Conservation (phyloP, 176 grass and related monocot species). For the Avena atlantica region DNA sequence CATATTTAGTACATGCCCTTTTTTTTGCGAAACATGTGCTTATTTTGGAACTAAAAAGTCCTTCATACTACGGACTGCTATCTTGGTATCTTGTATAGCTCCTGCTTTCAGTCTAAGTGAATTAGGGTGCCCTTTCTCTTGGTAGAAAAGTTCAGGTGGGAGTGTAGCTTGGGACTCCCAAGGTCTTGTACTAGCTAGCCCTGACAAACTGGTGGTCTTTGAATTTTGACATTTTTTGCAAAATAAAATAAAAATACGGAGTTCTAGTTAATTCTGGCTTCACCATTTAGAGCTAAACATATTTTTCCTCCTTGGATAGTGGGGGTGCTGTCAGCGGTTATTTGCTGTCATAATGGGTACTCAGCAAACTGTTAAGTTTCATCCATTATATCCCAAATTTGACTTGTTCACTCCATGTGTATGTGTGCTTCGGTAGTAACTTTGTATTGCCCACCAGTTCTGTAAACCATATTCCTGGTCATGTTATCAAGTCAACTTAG, state of each 20-base stretch:
- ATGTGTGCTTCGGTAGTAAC: background rate
- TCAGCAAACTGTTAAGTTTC: background rate
- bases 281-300: conserved; percentile 13
- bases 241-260: background rate
- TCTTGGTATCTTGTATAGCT: background rate
- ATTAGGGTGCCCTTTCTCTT: background rate
- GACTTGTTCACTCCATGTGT: background rate
- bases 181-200: background rate
- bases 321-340: background rate
- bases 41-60: conserved; percentile 16
- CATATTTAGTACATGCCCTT: conserved; percentile 19
- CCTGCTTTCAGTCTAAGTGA: background rate
- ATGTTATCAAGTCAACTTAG: conserved; percentile 39
- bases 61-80: background rate
- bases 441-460: background rate
- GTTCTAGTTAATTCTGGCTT: background rate
- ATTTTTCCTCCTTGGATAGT: conserved; percentile 20
- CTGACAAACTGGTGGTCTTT: background rate
- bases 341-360: background rate
- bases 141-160: background rate
- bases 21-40: conserved; percentile 8
- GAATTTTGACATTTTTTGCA: background rate
- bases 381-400: background rate
- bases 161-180: background rate
- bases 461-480: conserved; percentile 7